Evolutionary conservation across 2,329 filamentous ascomycete species (phyloP), one percentile per base, ranked within the genome.

Genomic region (Scedosporium apiospermum): DNA sequence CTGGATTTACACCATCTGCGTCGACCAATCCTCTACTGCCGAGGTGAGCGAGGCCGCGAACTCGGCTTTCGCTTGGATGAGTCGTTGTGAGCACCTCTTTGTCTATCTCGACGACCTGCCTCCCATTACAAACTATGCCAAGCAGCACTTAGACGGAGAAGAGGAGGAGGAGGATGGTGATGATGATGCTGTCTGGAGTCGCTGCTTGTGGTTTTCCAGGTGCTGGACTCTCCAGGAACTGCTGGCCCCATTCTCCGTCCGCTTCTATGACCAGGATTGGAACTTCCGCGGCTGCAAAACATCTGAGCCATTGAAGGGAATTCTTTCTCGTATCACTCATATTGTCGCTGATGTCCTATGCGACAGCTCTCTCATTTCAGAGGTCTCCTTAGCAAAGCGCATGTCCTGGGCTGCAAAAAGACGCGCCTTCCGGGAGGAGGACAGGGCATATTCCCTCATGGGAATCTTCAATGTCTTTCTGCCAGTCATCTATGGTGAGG

Each of bases 141-240:
- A 34, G 30, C 30, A 34, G 30, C 61, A 34, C 16, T 6, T 6
- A 10, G n/a, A 49, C 9, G 3, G 2, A 49, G 6, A 23, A 7
- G 44, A n/a, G 14, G 44, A 46, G 2, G 7, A 46, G 7, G 27
- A 38, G n/a, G n/a, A n/a, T n/a, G n/a, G n/a, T 34, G 42, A 14
- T 58, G 55, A 58, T 38, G 34, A 41, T 16, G 26, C 26, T n/a
- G 51, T 18, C 14, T 61, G 60, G 60, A 26, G 42, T 7, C 6
- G 5, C 16, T 65, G 62, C 14, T 63, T 65, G n/a, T 71, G 69
- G 67, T 69, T 68, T 42, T 66, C 64, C 41, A 64, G 66, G 49
- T 68, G 66, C 42, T 73, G 64, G 70, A 73, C 64, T 16, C 65
- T 73, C 2, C 68, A 71, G n/a, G 71, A 73, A 62, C 64, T 73